These are phyloP conservation scores for Aspergillus tubingensis DNA, from an alignment of 2,329 filamentous ascomycete species.

Conservation along the genomic window DNA sequence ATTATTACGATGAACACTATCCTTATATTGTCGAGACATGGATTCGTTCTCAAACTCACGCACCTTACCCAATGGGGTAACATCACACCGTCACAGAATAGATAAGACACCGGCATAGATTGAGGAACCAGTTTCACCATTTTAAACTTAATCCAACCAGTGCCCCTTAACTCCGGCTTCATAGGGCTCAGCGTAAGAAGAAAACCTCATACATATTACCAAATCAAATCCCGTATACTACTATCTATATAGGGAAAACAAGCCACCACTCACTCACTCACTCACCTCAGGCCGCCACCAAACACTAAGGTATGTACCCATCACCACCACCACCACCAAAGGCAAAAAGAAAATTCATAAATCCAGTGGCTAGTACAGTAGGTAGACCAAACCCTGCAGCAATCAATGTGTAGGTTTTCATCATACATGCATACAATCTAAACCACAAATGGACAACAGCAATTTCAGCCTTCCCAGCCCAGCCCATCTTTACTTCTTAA, in stretches of 20 bases:
- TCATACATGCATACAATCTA: neutral
- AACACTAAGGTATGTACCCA: neutral
- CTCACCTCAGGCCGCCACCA: neutral
- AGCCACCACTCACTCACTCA: neutral
- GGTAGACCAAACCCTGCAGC: neutral
- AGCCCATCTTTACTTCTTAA: too few relatives aligned
- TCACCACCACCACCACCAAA: neutral
- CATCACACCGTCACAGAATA: neutral
- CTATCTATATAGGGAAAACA: neutral
- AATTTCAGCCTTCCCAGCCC: neutral
- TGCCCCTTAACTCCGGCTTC: too few relatives aligned
- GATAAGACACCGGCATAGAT: neutral
- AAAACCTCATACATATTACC: too few relatives aligned
- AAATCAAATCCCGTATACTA: too few relatives aligned
- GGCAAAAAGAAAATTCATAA: neutral
- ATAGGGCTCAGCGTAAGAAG: neutral
- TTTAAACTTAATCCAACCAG: neutral
- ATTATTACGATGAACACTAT: slow-evolving; percentile 3
- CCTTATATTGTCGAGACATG: neutral
- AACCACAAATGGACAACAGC: neutral
- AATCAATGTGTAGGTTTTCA: neutral
- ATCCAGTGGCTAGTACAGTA: neutral
- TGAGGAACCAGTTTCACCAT: neutral
- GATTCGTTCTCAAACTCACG: neutral
- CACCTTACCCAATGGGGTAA: neutral